A percentile compares a stretch with the other conserved stretches of the same genome.
phyloP scores from a whole-genome alignment of 2,329 filamentous ascomycete genomes.

The Beauveria scarabaeidicola region DNA sequence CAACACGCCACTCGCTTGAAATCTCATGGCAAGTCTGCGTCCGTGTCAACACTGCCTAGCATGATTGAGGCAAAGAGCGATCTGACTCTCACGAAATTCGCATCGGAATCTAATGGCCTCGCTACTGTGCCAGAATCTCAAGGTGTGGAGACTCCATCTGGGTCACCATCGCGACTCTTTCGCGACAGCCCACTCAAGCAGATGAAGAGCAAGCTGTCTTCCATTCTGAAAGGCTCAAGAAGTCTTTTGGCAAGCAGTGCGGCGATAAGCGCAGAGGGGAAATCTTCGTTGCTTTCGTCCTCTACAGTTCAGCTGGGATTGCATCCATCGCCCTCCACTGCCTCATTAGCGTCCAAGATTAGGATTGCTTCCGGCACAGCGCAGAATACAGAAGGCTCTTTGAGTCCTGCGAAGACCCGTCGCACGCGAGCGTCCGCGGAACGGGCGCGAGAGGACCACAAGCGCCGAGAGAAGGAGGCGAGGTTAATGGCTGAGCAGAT shows the following conservation, averaged over 20 bases:
- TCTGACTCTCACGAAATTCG: slow-evolving; percentile 45
- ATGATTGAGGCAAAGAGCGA: slow-evolving; percentile 16
- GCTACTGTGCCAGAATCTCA: slow-evolving; percentile 38
- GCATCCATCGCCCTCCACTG: slow-evolving; percentile 38
- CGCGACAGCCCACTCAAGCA: slow-evolving; percentile 79
- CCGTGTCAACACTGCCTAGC: slow-evolving; percentile 46
- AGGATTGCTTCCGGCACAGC: slow-evolving; percentile 17
- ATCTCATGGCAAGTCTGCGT: slow-evolving; percentile 51
- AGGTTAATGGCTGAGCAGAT: slow-evolving; percentile 52
- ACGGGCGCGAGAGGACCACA: slow-evolving; percentile 51
- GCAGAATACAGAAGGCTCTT: slow-evolving; percentile 14
- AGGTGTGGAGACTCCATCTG: slow-evolving; percentile 39
- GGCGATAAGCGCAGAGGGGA: slow-evolving; percentile 53
- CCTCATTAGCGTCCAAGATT: slow-evolving; percentile 31
- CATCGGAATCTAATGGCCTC: slow-evolving; percentile 45
- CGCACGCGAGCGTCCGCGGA: slow-evolving; percentile 52
- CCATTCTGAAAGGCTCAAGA: slow-evolving; percentile 80
- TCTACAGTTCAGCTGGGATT: slow-evolving; percentile 38
- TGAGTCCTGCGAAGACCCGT: slow-evolving; percentile 37
- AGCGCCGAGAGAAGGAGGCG: slow-evolving; percentile 57
- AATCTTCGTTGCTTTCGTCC: slow-evolving; percentile 48
- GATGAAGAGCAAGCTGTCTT: slow-evolving; percentile 86
- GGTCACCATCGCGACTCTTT: slow-evolving; percentile 48
- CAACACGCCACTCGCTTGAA: neutral
- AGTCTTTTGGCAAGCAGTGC: slow-evolving; percentile 75